These are phyloP conservation scores for Trichoderma breve DNA, from an alignment of 2,329 filamentous ascomycete species.

Conservation along the genomic window DNA sequence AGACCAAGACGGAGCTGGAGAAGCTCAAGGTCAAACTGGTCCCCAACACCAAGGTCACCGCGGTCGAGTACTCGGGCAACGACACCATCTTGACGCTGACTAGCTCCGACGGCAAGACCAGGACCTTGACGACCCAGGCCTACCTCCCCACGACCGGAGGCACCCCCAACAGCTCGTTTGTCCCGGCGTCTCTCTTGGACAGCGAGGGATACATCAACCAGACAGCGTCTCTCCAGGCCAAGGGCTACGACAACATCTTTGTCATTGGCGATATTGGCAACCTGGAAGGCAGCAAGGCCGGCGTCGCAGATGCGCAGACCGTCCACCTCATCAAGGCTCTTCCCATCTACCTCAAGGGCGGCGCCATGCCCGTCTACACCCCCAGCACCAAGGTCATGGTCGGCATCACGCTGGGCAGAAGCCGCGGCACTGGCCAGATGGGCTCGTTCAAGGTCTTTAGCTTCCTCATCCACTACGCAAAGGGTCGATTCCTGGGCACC, in stretches of 20 bases:
- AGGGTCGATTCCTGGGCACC: slow-evolving; percentile 40
- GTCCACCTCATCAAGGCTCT: slow-evolving; percentile 37
- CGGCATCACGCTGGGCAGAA: slow-evolving; percentile 41
- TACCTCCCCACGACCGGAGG: slow-evolving; percentile 49
- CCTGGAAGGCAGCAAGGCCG: slow-evolving; percentile 37
- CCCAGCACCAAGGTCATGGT: slow-evolving; percentile 32
- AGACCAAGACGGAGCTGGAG: slow-evolving; percentile 40
- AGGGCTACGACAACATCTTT: slow-evolving; percentile 42
- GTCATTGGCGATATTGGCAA: slow-evolving; percentile 45
- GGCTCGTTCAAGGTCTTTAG: slow-evolving; percentile 39
- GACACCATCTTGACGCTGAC: slow-evolving; percentile 38
- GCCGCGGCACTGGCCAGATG: slow-evolving; percentile 40
- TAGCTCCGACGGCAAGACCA: slow-evolving; percentile 33
- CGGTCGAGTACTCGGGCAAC: slow-evolving; percentile 25
- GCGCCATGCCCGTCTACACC: slow-evolving; percentile 32
- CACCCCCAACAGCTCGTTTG: slow-evolving; percentile 45
- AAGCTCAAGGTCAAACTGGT: slow-evolving; percentile 45
- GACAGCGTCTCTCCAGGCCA: slow-evolving; percentile 37
- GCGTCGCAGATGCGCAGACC: slow-evolving; percentile 34
- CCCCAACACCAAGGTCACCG: slow-evolving; percentile 39
- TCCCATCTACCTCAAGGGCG: slow-evolving; percentile 34
- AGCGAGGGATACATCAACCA: slow-evolving; percentile 37
- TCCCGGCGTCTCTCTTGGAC: slow-evolving; percentile 39
- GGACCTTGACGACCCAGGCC: slow-evolving; percentile 42
- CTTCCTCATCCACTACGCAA: slow-evolving; percentile 39